These are phyloP conservation scores for Penicillium sp. DNA, from an alignment of 2,329 filamentous ascomycete genomes.

Conservation along the genomic window DNA sequence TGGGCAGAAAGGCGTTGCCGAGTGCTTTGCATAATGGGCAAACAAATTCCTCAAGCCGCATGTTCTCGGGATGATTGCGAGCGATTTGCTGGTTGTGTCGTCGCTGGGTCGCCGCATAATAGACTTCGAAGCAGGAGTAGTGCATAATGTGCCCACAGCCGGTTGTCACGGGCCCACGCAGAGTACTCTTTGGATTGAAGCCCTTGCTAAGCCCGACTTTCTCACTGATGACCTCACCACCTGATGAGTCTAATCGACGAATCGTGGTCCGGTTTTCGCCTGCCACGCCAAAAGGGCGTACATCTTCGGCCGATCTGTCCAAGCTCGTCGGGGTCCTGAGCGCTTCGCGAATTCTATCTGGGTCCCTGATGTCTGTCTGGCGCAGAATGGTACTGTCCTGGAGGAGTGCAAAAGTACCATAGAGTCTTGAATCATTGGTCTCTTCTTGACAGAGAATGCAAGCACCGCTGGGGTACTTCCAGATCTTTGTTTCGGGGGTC, in stretches of 20 bases:
- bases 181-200: conserved; percentile 67
- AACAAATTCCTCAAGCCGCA: conserved; percentile 80
- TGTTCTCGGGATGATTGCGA: conserved; percentile 82
- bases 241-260: conserved; percentile 70
- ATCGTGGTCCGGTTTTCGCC: conserved; percentile 78
- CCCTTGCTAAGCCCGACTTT: conserved; percentile 84
- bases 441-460: conserved; percentile 98
- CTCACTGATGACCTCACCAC: conserved; percentile 68
- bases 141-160: conserved; percentile 99
- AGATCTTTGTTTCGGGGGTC: conserved; percentile 66
- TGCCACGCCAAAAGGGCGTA: conserved; percentile 87
- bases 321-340: conserved; percentile 74
- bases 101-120: conserved; percentile 76
- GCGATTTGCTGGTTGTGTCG: conserved; percentile 91
- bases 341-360: conserved; percentile 80
- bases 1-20: conserved; percentile 89
- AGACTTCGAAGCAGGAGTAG: conserved; percentile 89
- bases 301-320: conserved; percentile 76
- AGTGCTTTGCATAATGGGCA: conserved; percentile 96
- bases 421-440: conserved; percentile 81
- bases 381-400: conserved; percentile 82
- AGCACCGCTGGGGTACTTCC: conserved; percentile 88
- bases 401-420: conserved; percentile 89
- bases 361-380: conserved; percentile 77
- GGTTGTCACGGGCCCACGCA: conserved; percentile 75